These are phyloP conservation scores for Fusarium annulatum DNA, from an alignment of 2,329 filamentous ascomycete species.

Conservation along the genomic window DNA sequence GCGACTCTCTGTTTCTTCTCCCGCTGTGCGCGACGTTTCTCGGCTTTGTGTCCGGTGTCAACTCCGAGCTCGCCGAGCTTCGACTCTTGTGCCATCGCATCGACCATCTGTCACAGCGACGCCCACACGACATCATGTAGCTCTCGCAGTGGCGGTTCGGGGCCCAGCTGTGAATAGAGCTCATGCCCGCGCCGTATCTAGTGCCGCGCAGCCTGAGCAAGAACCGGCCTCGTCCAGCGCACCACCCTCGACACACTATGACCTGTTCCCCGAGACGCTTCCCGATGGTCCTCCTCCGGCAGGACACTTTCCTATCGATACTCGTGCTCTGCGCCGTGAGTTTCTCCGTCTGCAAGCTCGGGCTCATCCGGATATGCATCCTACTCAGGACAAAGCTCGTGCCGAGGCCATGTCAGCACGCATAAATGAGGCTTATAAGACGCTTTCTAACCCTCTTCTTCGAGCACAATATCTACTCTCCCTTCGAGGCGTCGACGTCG, in stretches of 20 bases:
- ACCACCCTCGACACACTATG: conserved; percentile 74
- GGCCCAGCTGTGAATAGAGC: not conserved
- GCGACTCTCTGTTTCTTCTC: conserved; percentile 43
- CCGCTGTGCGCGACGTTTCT: conserved; percentile 43
- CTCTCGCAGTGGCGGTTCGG: conserved; percentile 5
- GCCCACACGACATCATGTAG: conserved; percentile 3
- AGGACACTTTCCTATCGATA: conserved; percentile 80
- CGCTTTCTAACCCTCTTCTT: conserved; percentile 79
- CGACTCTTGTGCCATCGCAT: conserved; percentile 35
- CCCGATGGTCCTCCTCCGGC: conserved; percentile 80
- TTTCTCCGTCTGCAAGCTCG: conserved; percentile 86
- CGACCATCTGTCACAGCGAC: conserved; percentile 21
- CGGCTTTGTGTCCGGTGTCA: conserved; percentile 51
- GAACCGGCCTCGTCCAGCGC: conserved; percentile 15
- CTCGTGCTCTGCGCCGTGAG: conserved; percentile 78
- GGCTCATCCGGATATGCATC: conserved; percentile 78
- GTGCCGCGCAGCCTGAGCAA: conserved; percentile 21
- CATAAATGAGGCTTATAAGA: conserved; percentile 94
- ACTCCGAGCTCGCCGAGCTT: conserved; percentile 44
- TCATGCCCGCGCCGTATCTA: conserved; percentile 26
- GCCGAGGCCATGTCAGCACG: conserved; percentile 83
- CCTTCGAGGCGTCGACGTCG: conserved; percentile 79
- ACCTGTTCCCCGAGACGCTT: conserved; percentile 86
- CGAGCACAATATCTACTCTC: conserved; percentile 91
- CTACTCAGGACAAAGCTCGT: conserved; percentile 62